phyloP scores from a whole-genome alignment of 2,329 filamentous ascomycete genomes.

The Akanthomyces uredinophilus region DNA sequence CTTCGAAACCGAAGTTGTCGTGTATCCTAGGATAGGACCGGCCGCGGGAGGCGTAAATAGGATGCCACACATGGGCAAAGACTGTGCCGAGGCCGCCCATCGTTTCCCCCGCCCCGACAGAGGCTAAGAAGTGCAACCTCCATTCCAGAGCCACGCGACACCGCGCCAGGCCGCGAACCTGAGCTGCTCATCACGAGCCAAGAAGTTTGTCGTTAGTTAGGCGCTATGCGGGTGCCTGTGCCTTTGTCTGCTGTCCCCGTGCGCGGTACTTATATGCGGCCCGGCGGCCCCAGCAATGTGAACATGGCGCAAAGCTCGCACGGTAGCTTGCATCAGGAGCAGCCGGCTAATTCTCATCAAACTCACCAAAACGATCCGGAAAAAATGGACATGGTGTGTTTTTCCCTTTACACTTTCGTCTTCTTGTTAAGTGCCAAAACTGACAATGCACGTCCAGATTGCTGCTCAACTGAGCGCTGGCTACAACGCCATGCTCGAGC shows the following conservation, averaged over 20 bases:
- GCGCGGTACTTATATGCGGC: neutral
- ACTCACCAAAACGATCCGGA: neutral
- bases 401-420: neutral
- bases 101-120: neutral
- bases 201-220: neutral
- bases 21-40: too few relatives aligned
- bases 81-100: too few relatives aligned
- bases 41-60: too few relatives aligned
- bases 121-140: neutral
- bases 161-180: neutral
- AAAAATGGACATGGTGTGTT: slow-evolving; percentile 1
- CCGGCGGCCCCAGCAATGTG: neutral
- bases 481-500: slow-evolving; percentile 22
- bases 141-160: neutral
- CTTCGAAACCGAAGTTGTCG: too few relatives aligned
- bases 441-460: neutral
- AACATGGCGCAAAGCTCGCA: neutral
- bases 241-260: neutral
- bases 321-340: neutral
- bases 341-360: neutral
- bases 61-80: too few relatives aligned
- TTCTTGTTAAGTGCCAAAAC: neutral
- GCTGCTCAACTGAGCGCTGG: neutral
- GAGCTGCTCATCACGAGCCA: neutral
- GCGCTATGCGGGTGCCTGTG: neutral